Evolutionary conservation across 2,329 filamentous ascomycete species (phyloP).

Genomic region (Incumbomyces delicatus): DNA sequence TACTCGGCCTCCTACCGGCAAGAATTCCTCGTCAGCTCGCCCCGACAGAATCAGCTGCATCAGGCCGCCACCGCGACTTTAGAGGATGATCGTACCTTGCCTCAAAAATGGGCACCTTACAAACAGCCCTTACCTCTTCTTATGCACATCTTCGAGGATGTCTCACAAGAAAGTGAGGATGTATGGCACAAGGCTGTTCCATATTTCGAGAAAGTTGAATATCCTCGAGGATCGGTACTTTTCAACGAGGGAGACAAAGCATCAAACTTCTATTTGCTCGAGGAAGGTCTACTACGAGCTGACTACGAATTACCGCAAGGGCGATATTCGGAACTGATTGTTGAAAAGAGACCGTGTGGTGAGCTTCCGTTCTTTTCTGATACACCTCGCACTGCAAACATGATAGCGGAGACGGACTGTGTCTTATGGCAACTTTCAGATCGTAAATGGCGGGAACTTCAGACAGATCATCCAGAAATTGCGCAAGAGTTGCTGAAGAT

Average conservation of each 20-base stretch:
- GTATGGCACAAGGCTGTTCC: conserved; percentile 79
- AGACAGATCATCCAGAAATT: conserved; percentile 63
- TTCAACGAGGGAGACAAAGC: conserved; percentile 70
- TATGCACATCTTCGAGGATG: conserved; percentile 85
- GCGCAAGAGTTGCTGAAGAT: conserved; percentile 76
- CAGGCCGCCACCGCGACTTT: conserved; percentile 69
- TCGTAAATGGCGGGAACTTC: conserved; percentile 62
- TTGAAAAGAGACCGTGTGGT: conserved; percentile 88
- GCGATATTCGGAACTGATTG: conserved; percentile 78
- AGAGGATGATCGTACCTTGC: conserved; percentile 49
- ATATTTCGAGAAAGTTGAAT: conserved; percentile 65
- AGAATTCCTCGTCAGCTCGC: conserved; percentile 60
- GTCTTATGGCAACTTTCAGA: conserved; percentile 72
- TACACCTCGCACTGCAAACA: conserved; percentile 76
- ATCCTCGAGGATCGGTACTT: conserved; percentile 58
- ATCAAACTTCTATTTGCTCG: conserved; percentile 79
- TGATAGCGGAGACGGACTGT: conserved; percentile 69
- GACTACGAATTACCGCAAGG: conserved; percentile 91
- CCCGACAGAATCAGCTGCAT: conserved; percentile 66
- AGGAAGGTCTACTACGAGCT: conserved; percentile 76
- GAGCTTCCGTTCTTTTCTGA: conserved; percentile 95
- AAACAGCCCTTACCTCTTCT: conserved; percentile 85
- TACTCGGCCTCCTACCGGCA: conserved; percentile 22
- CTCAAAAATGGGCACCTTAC: conserved; percentile 70
- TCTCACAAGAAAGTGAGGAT: conserved; percentile 79